phyloP scores from a whole-genome alignment of 2,329 filamentous ascomycete genomes.

The Septoria linicola region DNA sequence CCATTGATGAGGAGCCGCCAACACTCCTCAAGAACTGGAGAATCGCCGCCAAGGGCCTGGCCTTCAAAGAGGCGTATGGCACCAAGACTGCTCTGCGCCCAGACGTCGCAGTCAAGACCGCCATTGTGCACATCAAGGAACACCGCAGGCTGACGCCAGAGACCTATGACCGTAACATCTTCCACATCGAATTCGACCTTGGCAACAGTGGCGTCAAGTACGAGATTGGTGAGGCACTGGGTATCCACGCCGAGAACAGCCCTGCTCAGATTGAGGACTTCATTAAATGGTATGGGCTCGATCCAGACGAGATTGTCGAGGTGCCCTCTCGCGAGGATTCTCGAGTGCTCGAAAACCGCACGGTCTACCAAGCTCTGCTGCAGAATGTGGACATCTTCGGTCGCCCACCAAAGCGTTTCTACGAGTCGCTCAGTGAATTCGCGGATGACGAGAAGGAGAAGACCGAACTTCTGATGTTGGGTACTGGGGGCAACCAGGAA shows the following conservation, averaged over 20 bases:
- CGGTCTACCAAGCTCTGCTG: slow-evolving; percentile 83
- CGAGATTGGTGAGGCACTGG: slow-evolving; percentile 94
- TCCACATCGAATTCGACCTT: slow-evolving; percentile 99
- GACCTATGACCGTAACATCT: slow-evolving; percentile 96
- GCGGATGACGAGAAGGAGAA: slow-evolving; percentile 80
- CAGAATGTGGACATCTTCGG: slow-evolving; percentile 97
- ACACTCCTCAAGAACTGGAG: slow-evolving; percentile 74
- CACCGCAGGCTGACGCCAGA: slow-evolving; percentile 86
- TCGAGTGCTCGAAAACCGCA: slow-evolving; percentile 76
- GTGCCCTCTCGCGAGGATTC: slow-evolving; percentile 81
- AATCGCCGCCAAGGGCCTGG: slow-evolving; percentile 78
- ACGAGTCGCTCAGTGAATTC: slow-evolving; percentile 85
- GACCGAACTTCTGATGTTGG: slow-evolving; percentile 73
- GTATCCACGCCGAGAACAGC: slow-evolving; percentile 94
- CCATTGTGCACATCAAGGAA: slow-evolving; percentile 86
- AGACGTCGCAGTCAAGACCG: slow-evolving; percentile 81
- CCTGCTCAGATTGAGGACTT: slow-evolving; percentile 74
- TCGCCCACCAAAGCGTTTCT: slow-evolving; percentile 95
- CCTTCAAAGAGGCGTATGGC: slow-evolving; percentile 91
- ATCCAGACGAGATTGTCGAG: slow-evolving; percentile 82
- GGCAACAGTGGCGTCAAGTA: slow-evolving; percentile 89
- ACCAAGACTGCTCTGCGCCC: slow-evolving; percentile 74
- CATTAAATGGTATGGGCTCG: slow-evolving; percentile 84
- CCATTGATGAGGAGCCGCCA: slow-evolving; percentile 67
- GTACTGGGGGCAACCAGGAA: slow-evolving; percentile 60